Conservation (phyloP, 495 filamentous ascomycete species). For the Penicillium paxilli region DNA sequence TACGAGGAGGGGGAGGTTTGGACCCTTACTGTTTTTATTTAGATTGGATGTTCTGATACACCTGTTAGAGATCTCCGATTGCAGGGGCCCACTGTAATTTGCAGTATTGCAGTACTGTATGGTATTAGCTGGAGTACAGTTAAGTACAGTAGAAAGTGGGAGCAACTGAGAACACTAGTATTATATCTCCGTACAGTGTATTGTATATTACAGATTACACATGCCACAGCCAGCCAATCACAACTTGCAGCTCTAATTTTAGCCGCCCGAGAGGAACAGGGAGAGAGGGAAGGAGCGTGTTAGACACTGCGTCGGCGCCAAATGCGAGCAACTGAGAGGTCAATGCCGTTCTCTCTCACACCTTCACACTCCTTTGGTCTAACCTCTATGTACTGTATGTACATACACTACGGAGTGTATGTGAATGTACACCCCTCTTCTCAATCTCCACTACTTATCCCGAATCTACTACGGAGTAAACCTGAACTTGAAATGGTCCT, state of each 20-base stretch:
- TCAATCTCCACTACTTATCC: no score
- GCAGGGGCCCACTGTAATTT: conserved; percentile 14
- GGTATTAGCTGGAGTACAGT: not conserved
- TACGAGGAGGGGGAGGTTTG: conserved; percentile 23
- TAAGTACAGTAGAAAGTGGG: not conserved
- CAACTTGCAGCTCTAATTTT: conserved; percentile 42
- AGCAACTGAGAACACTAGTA: no score
- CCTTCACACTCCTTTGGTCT: not conserved
- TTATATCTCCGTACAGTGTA: not conserved
- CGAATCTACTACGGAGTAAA: no score
- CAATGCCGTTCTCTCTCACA: conserved; percentile 5
- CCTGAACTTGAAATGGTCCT: no score
- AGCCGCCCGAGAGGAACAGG: conserved; percentile 31
- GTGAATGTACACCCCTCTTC: no score
- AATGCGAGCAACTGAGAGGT: conserved; percentile 37
- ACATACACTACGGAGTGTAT: no score
- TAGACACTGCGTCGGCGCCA: conserved; percentile 38
- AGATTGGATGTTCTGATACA: conserved; percentile 14
- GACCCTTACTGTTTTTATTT: conserved; percentile 31
- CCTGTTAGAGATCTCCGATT: conserved; percentile 26
- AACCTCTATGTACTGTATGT: no score
- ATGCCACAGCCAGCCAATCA: conserved; percentile 15
- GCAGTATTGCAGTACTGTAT: no score
- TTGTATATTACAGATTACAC: not conserved
- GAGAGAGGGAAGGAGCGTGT: conserved; percentile 4